A percentile compares a stretch with the other conserved stretches of the same genome.
Conservation (phyloP, 306 rosid species). For the Fagus sylvatica region DNA sequence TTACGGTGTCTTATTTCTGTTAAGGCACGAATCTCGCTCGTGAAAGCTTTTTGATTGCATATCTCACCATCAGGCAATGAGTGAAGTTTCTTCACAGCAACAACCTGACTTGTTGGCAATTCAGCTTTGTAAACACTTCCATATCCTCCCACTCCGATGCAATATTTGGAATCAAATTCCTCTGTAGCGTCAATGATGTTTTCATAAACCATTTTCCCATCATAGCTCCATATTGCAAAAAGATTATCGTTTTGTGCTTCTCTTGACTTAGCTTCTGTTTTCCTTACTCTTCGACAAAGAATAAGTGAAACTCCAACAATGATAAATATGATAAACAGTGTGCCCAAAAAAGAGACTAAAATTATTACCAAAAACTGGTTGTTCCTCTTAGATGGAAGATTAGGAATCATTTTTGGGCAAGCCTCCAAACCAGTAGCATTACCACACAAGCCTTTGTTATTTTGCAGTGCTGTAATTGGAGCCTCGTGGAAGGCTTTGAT, state of each 20-base stretch:
- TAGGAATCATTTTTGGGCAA: neutral
- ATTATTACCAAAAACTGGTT: neutral
- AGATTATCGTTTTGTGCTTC: neutral
- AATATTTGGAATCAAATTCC: neutral
- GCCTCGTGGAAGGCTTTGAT: neutral
- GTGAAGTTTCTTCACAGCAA: constrained; percentile 21
- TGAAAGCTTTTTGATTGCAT: constrained; percentile 8
- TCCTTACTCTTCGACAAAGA: neutral
- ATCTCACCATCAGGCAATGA: neutral
- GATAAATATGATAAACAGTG: neutral
- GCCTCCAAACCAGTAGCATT: no score
- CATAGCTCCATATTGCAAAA: neutral
- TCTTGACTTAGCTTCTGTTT: neutral
- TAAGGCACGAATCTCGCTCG: constrained; percentile 18
- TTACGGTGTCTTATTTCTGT: constrained; percentile 25
- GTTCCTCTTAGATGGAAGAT: neutral
- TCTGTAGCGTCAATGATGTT: constrained; percentile 24
- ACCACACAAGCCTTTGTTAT: neutral
- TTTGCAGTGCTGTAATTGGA: neutral
- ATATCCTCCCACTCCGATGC: neutral
- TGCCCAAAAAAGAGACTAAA: neutral
- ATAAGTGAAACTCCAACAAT: neutral
- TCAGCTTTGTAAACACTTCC: constrained; percentile 18
- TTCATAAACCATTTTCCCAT: constrained; percentile 14
- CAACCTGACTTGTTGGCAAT: neutral